Conservation (phyloP, 2,329 filamentous ascomycete species). For the Colletotrichum abscissum region DNA sequence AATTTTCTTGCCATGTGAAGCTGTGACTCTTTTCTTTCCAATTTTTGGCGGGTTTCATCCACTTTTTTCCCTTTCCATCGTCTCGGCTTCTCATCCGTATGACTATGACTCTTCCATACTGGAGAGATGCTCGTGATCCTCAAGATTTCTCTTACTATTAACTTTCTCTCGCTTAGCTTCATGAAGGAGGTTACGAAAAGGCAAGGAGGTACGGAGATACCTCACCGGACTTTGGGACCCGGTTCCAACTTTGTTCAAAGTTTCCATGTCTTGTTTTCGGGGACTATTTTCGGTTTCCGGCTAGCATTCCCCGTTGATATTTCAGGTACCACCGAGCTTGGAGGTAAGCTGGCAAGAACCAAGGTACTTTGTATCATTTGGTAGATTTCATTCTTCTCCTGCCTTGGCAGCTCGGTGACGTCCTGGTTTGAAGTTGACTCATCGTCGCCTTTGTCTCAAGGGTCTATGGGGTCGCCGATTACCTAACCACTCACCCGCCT, state of each 20-base stretch:
- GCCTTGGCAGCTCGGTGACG: neutral
- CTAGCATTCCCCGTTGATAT: constrained; percentile 17
- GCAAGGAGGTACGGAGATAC: neutral
- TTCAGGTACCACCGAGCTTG: neutral
- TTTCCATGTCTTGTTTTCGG: neutral
- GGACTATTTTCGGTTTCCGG: constrained; percentile 13
- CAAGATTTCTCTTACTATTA: neutral
- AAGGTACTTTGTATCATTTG: neutral
- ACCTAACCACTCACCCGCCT: too few species aligned
- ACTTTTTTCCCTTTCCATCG: neutral
- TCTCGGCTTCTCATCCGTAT: neutral
- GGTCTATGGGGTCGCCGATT: neutral
- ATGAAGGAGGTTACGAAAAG: neutral
- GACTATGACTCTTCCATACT: neutral
- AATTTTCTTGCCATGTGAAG: constrained; percentile 9
- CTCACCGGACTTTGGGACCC: neutral
- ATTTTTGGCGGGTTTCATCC: neutral
- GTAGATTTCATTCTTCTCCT: neutral
- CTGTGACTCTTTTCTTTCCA: neutral
- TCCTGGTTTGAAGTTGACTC: constrained; percentile 30
- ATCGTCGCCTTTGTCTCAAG: neutral
- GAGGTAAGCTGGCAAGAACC: neutral
- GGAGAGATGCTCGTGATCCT: neutral
- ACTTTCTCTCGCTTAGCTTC: constrained; percentile 6
- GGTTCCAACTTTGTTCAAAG: neutral